Evolutionary conservation across 257 asterid genomes (phyloP), one percentile per base, ranked within the genome.

Genomic region (Fraxinus anomala): DNA sequence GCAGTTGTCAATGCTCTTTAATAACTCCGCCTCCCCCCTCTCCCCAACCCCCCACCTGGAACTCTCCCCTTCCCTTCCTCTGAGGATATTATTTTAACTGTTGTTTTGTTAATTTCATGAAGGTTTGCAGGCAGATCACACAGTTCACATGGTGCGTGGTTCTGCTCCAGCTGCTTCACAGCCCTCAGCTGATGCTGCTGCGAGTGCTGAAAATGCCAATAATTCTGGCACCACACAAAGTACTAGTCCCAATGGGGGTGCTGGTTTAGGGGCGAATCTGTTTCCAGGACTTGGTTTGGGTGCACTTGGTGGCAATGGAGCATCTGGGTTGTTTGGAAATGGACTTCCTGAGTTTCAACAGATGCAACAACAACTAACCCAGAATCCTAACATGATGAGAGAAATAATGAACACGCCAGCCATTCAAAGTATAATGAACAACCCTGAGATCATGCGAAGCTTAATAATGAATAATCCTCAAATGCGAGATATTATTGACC

Each of bases 381-480:
- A 82, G 68, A 83, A 86, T 81, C 92, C 94, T 47, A 82, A 88
- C 82, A 83, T 83, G 87, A 86, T 88, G 88, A 82, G 92, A 73
- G 94, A 89, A 19, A 85, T 89, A 39, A 85, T 88, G 87, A 85
- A 85, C 79, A 79, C 69, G 79, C 92, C 92, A 36, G 85, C 88
- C 13, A 28, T 89, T 66, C 91, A 88, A 61, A 79, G 77, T 78
- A 54, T 89, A 39, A 85, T 88, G 92, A 88, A 81, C 81, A 86
- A 85, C 59, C 92, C 94, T 34, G 94, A 89, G 78, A 80, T 85
- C 12, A 83, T 89, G 81, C 90, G 91, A 23, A 82, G 78, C 85
- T 68, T 89, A 71, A 88, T 89, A 5, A 88, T 86, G 94, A 88
- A 79, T 85, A 89, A 89, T 76, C 94, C 92, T 82, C 94, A 88